These are phyloP conservation scores for Salix suchowensis DNA, from an alignment of 345 rosid species.

Conservation along the genomic window DNA sequence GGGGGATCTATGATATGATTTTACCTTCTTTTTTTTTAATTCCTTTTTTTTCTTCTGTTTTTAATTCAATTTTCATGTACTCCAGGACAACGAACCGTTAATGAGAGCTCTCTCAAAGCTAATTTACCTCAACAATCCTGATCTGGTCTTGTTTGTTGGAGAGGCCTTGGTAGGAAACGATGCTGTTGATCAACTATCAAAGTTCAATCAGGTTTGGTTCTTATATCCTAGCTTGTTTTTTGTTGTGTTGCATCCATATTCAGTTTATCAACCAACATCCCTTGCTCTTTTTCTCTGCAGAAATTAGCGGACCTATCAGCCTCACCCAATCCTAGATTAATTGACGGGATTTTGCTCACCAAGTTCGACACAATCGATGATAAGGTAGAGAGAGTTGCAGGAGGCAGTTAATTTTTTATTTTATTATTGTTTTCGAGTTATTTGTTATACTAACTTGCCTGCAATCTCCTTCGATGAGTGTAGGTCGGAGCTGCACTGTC, in stretches of 20 bases:
- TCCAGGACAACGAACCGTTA: constrained; percentile 88
- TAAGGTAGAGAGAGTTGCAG: constrained; percentile 44
- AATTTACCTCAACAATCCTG: constrained; percentile 74
- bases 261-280: constrained; percentile 2
- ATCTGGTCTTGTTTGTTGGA: constrained; percentile 94
- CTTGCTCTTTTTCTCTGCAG: constrained; percentile 29
- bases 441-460: not conserved
- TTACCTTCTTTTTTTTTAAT: not conserved
- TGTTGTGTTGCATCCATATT: not conserved
- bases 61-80: constrained; percentile 1
- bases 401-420: not conserved
- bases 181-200: constrained; percentile 91
- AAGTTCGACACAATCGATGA: constrained; percentile 96
- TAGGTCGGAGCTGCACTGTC: constrained; percentile 98
- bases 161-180: constrained; percentile 99
- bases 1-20: not conserved
- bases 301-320: constrained; percentile 85
- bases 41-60: not conserved
- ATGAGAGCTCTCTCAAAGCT: constrained; percentile 99
- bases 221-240: not conserved
- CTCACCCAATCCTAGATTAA: constrained; percentile 62
- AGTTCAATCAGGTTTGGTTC: constrained; percentile 78
- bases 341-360: constrained; percentile 94
- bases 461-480: constrained; percentile 2
- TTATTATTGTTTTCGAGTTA: not conserved